Conservation (phyloP, 257 asterid species). For the Primulina tabacum region DNA sequence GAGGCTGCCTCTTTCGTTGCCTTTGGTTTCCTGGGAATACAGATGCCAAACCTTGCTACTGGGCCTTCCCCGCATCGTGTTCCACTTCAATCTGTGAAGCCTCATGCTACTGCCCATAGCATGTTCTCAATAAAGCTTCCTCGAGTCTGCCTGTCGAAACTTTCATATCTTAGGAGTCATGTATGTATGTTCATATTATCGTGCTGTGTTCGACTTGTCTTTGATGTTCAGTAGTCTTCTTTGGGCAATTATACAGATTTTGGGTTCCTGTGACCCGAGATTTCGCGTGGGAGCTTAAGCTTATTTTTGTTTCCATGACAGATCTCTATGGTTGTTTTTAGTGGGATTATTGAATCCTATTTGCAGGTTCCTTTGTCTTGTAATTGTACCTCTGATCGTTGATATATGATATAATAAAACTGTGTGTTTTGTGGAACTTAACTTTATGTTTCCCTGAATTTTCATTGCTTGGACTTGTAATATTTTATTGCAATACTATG, state of each 20-base stretch:
- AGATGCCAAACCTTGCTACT: slow-evolving; percentile 22
- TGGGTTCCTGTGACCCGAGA: slow-evolving; percentile 37
- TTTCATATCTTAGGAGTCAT: not conserved
- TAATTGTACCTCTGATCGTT: slow-evolving; percentile 31
- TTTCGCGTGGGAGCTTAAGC: slow-evolving; percentile 23
- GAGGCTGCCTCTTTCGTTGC: slow-evolving; percentile 40
- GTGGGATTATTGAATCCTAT: slow-evolving; percentile 43
- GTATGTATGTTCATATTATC: not conserved
- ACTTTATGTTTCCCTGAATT: not conserved
- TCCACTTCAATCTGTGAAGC: not conserved
- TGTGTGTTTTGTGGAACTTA: not conserved
- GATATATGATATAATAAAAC: slow-evolving; percentile 18
- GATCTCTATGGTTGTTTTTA: slow-evolving; percentile 29
- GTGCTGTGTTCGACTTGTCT: not conserved
- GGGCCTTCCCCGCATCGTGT: not conserved
- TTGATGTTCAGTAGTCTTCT: not conserved
- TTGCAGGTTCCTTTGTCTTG: slow-evolving; percentile 24
- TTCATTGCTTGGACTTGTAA: not conserved
- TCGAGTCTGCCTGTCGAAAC: slow-evolving; percentile 10
- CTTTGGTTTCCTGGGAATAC: slow-evolving; percentile 42
- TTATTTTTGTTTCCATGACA: slow-evolving; percentile 19
- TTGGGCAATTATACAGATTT: slow-evolving; percentile 17
- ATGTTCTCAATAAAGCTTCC: not conserved
- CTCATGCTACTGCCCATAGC: not conserved
- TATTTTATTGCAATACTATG: not conserved